These are phyloP conservation scores for Aureobasidium sp. DNA, from an alignment of 2,329 filamentous ascomycete genomes.

Conservation along the genomic window DNA sequence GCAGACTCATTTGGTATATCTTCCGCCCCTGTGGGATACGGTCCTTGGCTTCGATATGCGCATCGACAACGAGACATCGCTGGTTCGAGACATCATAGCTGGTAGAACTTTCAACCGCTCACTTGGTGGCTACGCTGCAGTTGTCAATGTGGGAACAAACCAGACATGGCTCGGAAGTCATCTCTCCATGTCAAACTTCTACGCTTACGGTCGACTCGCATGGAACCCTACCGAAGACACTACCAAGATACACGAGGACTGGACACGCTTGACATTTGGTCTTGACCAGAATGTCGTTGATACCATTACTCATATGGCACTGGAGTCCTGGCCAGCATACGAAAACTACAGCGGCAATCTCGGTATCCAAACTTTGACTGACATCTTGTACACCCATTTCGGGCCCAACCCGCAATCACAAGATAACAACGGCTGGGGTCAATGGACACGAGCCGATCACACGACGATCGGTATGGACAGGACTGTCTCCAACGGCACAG, in stretches of 20 bases:
- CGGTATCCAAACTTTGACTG: conserved; percentile 61
- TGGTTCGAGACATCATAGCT: conserved; percentile 53
- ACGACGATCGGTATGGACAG: conserved; percentile 62
- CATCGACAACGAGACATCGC: conserved; percentile 49
- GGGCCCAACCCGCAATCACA: conserved; percentile 61
- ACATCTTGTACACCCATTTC: conserved; percentile 60
- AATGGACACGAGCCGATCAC: conserved; percentile 61
- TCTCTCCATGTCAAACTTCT: conserved; percentile 64
- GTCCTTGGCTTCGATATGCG: conserved; percentile 61
- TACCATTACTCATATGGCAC: conserved; percentile 55
- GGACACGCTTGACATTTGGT: conserved; percentile 62
- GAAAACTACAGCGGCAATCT: conserved; percentile 66
- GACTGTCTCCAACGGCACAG: conserved; percentile 60
- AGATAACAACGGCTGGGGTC: conserved; percentile 62
- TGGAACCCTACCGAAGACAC: conserved; percentile 53
- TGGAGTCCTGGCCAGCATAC: conserved; percentile 64
- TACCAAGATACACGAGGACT: conserved; percentile 51
- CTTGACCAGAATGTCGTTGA: conserved; percentile 48
- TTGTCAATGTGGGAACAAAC: conserved; percentile 61
- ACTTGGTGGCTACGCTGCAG: conserved; percentile 57
- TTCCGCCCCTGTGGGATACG: conserved; percentile 61
- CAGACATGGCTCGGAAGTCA: conserved; percentile 63
- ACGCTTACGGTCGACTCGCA: conserved; percentile 59
- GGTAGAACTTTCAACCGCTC: conserved; percentile 52
- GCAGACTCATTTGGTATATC: conserved; percentile 61